Conservation (phyloP, 2,329 filamentous ascomycete genomes). For the Fusarium goolgardi region DNA sequence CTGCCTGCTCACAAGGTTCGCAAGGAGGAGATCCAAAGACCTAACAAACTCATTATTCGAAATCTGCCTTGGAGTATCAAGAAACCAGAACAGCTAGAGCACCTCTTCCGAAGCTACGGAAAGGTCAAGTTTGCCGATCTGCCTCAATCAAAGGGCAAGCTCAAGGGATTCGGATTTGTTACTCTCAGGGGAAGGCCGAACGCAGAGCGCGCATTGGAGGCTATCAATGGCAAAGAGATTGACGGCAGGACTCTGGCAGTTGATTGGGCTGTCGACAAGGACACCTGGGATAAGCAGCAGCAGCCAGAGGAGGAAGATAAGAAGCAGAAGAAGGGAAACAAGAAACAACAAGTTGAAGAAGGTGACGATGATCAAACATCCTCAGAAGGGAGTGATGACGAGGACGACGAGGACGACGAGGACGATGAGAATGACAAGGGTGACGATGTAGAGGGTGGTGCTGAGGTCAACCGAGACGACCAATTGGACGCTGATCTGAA, state of each 20-base stretch:
- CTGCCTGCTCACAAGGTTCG: constrained; percentile 62
- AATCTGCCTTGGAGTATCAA: constrained; percentile 98
- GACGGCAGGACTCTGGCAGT: constrained; percentile 91
- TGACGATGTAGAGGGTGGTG: constrained; percentile 41
- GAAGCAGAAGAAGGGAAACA: constrained; percentile 50
- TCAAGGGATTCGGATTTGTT: constrained; percentile 93
- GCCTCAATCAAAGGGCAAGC: constrained; percentile 79
- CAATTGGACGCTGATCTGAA: constrained; percentile 60
- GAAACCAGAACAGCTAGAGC: constrained; percentile 79
- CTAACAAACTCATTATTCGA: constrained; percentile 85
- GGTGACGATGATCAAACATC: constrained; percentile 51
- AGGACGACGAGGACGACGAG: constrained; percentile 46
- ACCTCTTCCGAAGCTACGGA: constrained; percentile 86
- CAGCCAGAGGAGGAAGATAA: constrained; percentile 57
- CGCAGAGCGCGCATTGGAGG: constrained; percentile 86
- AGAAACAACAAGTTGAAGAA: constrained; percentile 55
- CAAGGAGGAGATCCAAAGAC: constrained; percentile 69
- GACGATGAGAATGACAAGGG: constrained; percentile 33
- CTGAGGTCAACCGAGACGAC: constrained; percentile 55
- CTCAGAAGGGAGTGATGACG: constrained; percentile 39
- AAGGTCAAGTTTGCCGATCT: constrained; percentile 90
- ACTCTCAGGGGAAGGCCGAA: constrained; percentile 89
- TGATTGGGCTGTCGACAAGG: constrained; percentile 96
- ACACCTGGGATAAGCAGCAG: constrained; percentile 79
- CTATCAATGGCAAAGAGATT: constrained; percentile 88